phyloP scores from a whole-genome alignment of 2,329 filamentous ascomycete genomes.

The Orbilia ellipsospora region DNA sequence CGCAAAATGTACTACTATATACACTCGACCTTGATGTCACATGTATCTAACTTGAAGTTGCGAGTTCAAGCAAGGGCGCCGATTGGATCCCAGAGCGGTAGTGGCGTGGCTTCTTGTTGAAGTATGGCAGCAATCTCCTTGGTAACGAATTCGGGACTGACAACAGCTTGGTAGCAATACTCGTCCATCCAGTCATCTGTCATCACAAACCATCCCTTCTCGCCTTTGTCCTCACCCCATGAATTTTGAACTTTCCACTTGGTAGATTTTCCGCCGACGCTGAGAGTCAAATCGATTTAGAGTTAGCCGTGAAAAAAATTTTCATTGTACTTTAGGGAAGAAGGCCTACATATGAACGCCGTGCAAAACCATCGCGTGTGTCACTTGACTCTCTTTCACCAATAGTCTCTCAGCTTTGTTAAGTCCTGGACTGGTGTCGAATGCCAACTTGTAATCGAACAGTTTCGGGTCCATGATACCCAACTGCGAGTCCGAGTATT shows the following conservation, averaged over 20 bases:
- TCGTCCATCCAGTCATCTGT: constrained; percentile 73
- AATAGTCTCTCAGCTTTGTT: constrained; percentile 79
- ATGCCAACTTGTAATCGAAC: constrained; percentile 83
- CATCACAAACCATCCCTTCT: constrained; percentile 91
- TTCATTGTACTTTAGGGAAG: neutral
- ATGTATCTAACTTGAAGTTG: neutral
- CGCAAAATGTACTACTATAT: no score
- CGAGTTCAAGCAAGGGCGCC: constrained; percentile 72
- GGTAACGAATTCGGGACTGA: constrained; percentile 76
- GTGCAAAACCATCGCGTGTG: constrained; percentile 91
- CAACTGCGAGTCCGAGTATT: constrained; percentile 74
- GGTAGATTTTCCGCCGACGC: constrained; percentile 74
- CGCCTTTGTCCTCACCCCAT: constrained; percentile 77
- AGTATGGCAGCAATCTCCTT: constrained; percentile 77
- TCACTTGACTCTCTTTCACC: constrained; percentile 83
- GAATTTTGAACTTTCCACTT: constrained; percentile 90
- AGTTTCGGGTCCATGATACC: constrained; percentile 85
- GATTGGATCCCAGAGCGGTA: constrained; percentile 85
- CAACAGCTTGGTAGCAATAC: constrained; percentile 87
- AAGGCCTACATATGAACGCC: constrained; percentile 72
- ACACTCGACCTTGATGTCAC: no score
- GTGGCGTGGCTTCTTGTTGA: constrained; percentile 74
- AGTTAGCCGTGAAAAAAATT: neutral
- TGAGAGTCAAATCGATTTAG: neutral
- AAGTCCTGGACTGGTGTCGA: constrained; percentile 79